These are phyloP conservation scores for Suillus alpinus DNA, from an alignment of 768 basidiomycete species.

Conservation along the genomic window DNA sequence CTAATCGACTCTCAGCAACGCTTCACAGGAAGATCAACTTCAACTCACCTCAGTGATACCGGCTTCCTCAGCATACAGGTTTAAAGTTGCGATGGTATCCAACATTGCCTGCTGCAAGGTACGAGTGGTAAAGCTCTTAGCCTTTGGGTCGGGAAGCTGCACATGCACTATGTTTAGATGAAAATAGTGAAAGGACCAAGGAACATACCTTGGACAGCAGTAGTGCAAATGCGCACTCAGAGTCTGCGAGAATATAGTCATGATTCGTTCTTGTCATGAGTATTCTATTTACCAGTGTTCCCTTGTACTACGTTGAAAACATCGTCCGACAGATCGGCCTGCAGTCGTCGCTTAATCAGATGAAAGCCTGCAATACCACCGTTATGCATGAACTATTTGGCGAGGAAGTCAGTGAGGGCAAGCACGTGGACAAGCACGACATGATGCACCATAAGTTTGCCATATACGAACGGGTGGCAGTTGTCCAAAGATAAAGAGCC, in stretches of 20 bases:
- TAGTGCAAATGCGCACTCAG: slow-evolving; percentile 95
- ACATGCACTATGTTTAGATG: background rate
- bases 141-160: slow-evolving; percentile 79
- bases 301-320: slow-evolving; percentile 87
- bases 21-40: slow-evolving; percentile 3
- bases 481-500: slow-evolving; percentile 91
- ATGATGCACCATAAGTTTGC: slow-evolving; percentile 78
- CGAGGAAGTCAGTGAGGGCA: background rate
- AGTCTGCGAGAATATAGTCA: slow-evolving; percentile 50
- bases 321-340: slow-evolving; percentile 73
- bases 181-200: background rate
- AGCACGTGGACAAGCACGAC: background rate
- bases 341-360: slow-evolving; percentile 77
- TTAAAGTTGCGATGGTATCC: slow-evolving; percentile 79
- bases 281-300: slow-evolving; percentile 68
- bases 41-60: slow-evolving; percentile 64
- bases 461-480: slow-evolving; percentile 92
- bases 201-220: slow-evolving; percentile 73
- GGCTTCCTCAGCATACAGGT: slow-evolving; percentile 68
- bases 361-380: slow-evolving; percentile 88
- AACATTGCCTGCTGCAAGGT: slow-evolving; percentile 83
- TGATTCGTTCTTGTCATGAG: background rate
- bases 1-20: slow-evolving; percentile 30
- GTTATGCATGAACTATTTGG: slow-evolving; percentile 89
- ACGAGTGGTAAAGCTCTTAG: slow-evolving; percentile 68